Conservation (phyloP, 208 protist genomes). For the Wallacemonas sp. region DNA sequence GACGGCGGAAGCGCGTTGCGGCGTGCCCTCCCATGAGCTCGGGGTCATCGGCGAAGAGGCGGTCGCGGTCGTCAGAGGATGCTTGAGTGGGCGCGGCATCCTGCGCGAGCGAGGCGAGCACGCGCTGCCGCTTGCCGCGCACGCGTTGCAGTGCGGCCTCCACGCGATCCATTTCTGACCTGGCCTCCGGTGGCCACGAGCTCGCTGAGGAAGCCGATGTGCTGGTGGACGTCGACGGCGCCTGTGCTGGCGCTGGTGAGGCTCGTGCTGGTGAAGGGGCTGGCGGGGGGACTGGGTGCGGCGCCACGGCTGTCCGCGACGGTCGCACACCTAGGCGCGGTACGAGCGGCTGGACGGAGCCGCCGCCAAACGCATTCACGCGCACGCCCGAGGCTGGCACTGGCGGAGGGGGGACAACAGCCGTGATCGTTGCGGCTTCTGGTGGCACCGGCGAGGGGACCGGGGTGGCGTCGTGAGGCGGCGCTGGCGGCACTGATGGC, state of each 20-base stretch:
- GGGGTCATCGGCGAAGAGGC: not conserved
- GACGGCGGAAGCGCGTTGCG: not conserved
- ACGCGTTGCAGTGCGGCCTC: not conserved
- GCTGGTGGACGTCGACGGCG: not conserved
- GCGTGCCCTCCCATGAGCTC: not conserved
- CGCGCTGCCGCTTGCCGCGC: not conserved
- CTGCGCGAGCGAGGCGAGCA: not conserved
- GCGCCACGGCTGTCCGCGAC: not conserved
- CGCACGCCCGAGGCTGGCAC: not conserved
- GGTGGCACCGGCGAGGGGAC: too few species aligned
- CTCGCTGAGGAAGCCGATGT: too few species aligned
- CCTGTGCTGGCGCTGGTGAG: not conserved
- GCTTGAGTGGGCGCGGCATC: too few species aligned
- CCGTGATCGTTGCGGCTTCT: not conserved
- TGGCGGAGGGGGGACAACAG: not conserved
- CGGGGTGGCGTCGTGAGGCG: too few species aligned
- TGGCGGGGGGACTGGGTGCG: not conserved
- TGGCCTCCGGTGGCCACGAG: not conserved
- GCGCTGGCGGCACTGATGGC: too few species aligned
- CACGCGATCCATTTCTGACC: not conserved
- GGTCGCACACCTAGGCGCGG: slow-evolving; percentile 13
- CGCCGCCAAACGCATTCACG: not conserved
- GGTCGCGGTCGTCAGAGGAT: too few species aligned
- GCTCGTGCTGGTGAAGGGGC: not conserved
- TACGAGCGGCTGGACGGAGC: slow-evolving; percentile 29